These are phyloP conservation scores for sunflower (Helianthus annuus) DNA, from an alignment of 129 eudicot genomes.

Conservation along the genomic window DNA sequence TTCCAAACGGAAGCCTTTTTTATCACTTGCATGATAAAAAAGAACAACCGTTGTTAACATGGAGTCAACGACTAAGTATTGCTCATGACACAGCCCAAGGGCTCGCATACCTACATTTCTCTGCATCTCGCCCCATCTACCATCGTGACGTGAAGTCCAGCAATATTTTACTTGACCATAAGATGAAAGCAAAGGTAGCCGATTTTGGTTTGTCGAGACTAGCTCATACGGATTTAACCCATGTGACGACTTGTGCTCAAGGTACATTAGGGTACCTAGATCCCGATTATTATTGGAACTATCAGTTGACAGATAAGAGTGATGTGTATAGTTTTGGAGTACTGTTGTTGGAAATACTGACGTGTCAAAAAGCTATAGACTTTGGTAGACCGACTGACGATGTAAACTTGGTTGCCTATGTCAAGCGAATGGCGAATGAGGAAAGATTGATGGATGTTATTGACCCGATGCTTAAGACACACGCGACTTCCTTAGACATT, in stretches of 20 bases:
- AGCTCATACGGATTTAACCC: conserved; percentile 57
- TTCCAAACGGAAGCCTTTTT: conserved; percentile 59
- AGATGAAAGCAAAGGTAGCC: conserved; percentile 55
- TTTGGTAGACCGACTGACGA: conserved; percentile 60
- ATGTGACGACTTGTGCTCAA: conserved; percentile 70
- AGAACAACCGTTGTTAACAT: conserved; percentile 35
- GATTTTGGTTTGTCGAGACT: conserved; percentile 71
- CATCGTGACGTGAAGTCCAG: conserved; percentile 72
- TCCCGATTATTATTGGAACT: conserved; percentile 67
- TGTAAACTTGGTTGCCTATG: conserved; percentile 61
- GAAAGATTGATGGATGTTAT: conserved; percentile 53
- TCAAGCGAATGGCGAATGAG: conserved; percentile 47
- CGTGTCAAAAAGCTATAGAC: conserved; percentile 54
- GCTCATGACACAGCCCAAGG: conserved; percentile 60
- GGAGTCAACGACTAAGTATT: conserved; percentile 47
- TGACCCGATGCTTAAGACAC: conserved; percentile 45
- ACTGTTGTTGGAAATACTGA: conserved; percentile 58
- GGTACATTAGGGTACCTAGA: conserved; percentile 84
- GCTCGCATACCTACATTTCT: conserved; percentile 63
- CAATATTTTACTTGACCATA: conserved; percentile 59
- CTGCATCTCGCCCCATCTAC: conserved; percentile 53
- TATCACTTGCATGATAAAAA: conserved; percentile 48
- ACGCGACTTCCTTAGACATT: conserved; percentile 44
- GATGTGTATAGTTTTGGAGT: conserved; percentile 85
- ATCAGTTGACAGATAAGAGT: conserved; percentile 63